Evolutionary conservation across 2,329 filamentous ascomycete species (phyloP), one percentile per base, ranked within the genome.

Genomic region (Penicillium brevicompactum): DNA sequence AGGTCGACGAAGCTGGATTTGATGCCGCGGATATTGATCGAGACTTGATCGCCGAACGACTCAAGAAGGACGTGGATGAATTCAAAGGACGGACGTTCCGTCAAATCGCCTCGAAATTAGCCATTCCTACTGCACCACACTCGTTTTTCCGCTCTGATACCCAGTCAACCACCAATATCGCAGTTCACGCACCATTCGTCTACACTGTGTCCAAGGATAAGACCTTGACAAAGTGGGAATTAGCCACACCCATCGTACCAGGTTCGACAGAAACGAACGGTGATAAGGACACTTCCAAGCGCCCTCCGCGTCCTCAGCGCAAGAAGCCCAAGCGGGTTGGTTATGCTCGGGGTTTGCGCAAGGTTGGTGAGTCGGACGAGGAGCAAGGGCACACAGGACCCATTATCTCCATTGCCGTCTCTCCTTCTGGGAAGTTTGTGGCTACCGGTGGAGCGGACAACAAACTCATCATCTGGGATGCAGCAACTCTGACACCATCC

Each of bases 21-120:
- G 92, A 99, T 75, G 94, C 94, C 7, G 92, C 88, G 65, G 91
- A 97, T 50, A 90, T 99, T 55, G 94, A 97, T 76, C 84, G 89
- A 56, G 94, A 99, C 70, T 78, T 97, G 65, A 92, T 99, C 67
- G 92, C 93, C 41, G 90, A 96, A 73, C 82, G 92, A 65, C 79
- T 99, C 66, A 87, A 93, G 74, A 91, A 97, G 76, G 94, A 97
- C 71, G 90, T 94, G 42, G 86, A 94, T 49, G 94, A 97, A 76
- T 85, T 86, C 53, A 97, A 97, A 77, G 94, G 94, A 55, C 88
- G 89, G 65, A 83, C 96, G 47, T 97, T 96, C 77, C 85, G 91
- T 49, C 85, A 86, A 71, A 84, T 99, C 64, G 89, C 90, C 34
- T 79, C 83, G 21, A 84, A 90, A 62, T 81, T 96, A 60, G 85